Evolutionary conservation across 257 asterid species (phyloP).

Genomic region (Anisodus acutangulus): DNA sequence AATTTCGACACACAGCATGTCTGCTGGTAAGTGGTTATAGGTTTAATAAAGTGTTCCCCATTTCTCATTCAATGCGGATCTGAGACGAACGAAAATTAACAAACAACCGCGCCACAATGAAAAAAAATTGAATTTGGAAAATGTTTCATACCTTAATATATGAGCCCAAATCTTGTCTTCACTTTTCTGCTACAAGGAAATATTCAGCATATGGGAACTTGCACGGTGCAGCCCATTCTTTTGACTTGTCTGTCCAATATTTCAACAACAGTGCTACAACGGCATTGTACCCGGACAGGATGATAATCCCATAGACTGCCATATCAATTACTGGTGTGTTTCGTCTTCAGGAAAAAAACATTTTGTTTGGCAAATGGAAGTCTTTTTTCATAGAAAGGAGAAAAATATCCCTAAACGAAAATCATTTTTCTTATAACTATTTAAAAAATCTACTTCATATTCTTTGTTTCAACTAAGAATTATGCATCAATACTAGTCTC

Average conservation of each 20-base stretch:
- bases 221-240: constrained; percentile 45
- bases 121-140: not conserved
- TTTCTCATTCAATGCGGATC: not conserved
- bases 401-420: not conserved
- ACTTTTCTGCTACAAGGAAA: no score
- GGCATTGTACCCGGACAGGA: constrained; percentile 74
- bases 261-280: constrained; percentile 80
- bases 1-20: not conserved
- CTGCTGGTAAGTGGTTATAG: not conserved
- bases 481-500: no score
- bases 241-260: constrained; percentile 61
- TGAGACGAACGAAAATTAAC: not conserved
- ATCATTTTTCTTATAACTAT: no score
- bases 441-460: not conserved
- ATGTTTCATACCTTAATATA: not conserved
- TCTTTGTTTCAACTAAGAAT: not conserved
- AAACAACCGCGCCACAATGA: not conserved
- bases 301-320: constrained; percentile 79
- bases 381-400: no score
- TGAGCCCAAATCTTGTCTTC: constrained; percentile 15
- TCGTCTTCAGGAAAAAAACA: no score
- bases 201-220: no score
- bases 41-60: not conserved
- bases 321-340: constrained; percentile 42
- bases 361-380: no score